Evolutionary conservation across 1,139 yeast species (phyloP).

Genomic region (Candida buenavistaensis): DNA sequence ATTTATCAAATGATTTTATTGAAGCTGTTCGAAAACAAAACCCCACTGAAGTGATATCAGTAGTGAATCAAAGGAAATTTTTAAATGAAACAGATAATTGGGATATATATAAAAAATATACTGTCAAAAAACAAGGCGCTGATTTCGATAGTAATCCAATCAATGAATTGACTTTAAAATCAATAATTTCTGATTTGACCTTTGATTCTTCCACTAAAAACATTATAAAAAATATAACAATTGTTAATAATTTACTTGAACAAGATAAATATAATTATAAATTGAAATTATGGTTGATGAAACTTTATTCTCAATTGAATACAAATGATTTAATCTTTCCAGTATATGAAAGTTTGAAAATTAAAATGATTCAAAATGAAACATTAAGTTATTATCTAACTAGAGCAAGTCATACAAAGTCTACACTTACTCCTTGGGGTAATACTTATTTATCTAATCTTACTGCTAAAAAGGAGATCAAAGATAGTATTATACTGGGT

Average conservation of each 20-base stretch:
- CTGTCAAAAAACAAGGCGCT: slow-evolving; percentile 12
- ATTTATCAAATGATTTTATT: slow-evolving; percentile 15
- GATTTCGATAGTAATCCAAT: slow-evolving; percentile 37
- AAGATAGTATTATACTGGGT: slow-evolving; percentile 47
- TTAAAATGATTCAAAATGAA: slow-evolving; percentile 80
- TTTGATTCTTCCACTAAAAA: slow-evolving; percentile 15
- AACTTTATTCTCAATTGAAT: slow-evolving; percentile 62
- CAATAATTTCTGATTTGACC: slow-evolving; percentile 30
- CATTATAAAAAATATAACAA: slow-evolving; percentile 32
- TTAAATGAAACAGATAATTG: slow-evolving; percentile 26
- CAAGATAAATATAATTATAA: slow-evolving; percentile 67
- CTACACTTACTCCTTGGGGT: slow-evolving; percentile 27
- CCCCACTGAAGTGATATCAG: slow-evolving; percentile 28
- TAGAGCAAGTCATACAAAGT: slow-evolving; percentile 43
- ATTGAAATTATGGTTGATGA: slow-evolving; percentile 68
- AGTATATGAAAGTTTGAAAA: slow-evolving; percentile 55
- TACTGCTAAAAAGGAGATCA: slow-evolving; percentile 52
- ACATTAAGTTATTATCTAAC: slow-evolving; percentile 61
- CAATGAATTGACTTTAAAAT: slow-evolving; percentile 60
- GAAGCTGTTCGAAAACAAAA: slow-evolving; percentile 13
- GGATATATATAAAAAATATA: slow-evolving; percentile 28
- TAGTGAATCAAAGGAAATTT: slow-evolving; percentile 55
- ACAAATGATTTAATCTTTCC: slow-evolving; percentile 49
- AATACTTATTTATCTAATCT: slow-evolving; percentile 48
- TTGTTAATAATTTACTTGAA: slow-evolving; percentile 48